phyloP scores from a whole-genome alignment of 345 rosid species.

The Mercurialis annua region DNA sequence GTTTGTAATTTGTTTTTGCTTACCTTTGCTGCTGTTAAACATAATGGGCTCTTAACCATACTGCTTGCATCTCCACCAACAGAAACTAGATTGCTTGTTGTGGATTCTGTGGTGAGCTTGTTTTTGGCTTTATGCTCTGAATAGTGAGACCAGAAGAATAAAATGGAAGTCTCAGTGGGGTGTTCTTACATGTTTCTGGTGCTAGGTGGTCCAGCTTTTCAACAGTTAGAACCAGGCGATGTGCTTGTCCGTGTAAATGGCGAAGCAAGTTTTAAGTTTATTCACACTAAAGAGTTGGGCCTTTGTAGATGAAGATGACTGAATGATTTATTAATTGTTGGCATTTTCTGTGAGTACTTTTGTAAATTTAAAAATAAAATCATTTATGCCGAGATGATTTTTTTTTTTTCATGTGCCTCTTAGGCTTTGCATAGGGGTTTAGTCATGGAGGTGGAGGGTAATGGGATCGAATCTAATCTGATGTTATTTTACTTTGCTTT shows the following conservation, averaged over 20 bases:
- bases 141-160: neutral
- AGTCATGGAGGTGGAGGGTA: too few species aligned
- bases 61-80: constrained; percentile 69
- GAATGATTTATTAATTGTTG: neutral
- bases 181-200: constrained; percentile 50
- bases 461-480: too few species aligned
- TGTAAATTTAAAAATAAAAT: neutral
- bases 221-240: constrained; percentile 85
- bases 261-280: constrained; percentile 49
- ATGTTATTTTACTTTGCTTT: too few species aligned
- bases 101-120: constrained; percentile 74
- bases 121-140: neutral
- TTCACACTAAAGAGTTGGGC: neutral
- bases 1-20: constrained; percentile 12
- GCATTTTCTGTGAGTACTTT: neutral
- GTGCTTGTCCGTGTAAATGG: constrained; percentile 87
- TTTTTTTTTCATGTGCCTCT: too few species aligned
- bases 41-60: too few species aligned
- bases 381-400: neutral
- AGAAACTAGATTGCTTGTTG: constrained; percentile 97
- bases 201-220: constrained; percentile 91
- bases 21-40: too few species aligned
- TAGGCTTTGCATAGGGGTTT: neutral
- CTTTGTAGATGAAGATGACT: neutral
- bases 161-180: constrained; percentile 4